Conservation (phyloP, 2,329 filamentous ascomycete species). For the Arthroderma sp. region DNA sequence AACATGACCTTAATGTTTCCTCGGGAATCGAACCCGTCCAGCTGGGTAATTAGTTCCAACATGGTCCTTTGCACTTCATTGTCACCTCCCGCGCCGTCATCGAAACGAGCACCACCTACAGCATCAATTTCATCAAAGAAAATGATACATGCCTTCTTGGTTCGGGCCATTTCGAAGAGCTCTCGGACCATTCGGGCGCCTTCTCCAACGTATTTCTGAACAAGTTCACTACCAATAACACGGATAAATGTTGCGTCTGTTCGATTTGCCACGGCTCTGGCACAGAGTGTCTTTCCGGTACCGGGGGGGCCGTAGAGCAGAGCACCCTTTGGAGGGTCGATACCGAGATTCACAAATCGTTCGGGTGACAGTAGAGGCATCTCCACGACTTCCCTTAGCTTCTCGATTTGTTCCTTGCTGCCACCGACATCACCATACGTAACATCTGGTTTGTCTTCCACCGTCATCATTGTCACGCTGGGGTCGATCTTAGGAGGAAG, state of each 20-base stretch:
- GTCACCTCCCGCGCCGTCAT: slow-evolving; percentile 90
- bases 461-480: slow-evolving; percentile 99
- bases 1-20: slow-evolving; percentile 99
- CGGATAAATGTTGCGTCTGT: slow-evolving; percentile 98
- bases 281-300: slow-evolving; percentile 98
- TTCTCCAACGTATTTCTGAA: slow-evolving; percentile 98
- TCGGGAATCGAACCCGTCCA: slow-evolving; percentile 89
- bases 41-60: slow-evolving; percentile 92
- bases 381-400: slow-evolving; percentile 94
- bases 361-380: slow-evolving; percentile 95
- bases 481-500: slow-evolving; percentile 97
- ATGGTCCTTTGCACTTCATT: slow-evolving; percentile 97
- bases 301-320: slow-evolving; percentile 92
- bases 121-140: slow-evolving; percentile 99
- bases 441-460: slow-evolving; percentile 98
- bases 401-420: slow-evolving; percentile 99
- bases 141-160: slow-evolving; percentile 99
- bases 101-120: slow-evolving; percentile 88
- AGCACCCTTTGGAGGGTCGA: slow-evolving; percentile 95
- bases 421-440: slow-evolving; percentile 98
- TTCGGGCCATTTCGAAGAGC: slow-evolving; percentile 97
- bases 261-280: slow-evolving; percentile 90
- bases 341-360: slow-evolving; percentile 95
- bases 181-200: slow-evolving; percentile 97
- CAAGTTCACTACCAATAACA: slow-evolving; percentile 93